Conservation (phyloP, 805 yeast genomes). For the Barnettozyma sp. region DNA sequence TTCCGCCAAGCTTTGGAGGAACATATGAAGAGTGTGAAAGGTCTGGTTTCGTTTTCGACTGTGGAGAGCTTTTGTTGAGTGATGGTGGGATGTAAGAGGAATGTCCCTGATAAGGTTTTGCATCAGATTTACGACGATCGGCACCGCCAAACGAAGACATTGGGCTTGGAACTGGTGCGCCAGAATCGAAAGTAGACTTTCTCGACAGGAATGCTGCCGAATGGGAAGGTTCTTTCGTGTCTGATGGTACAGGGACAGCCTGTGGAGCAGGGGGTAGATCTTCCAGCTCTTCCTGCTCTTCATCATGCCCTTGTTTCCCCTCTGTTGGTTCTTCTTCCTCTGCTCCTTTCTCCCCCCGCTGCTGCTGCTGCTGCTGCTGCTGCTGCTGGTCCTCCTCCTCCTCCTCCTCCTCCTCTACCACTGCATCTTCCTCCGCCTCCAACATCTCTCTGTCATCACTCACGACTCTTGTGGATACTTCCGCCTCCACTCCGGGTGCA, state of each 20-base stretch:
- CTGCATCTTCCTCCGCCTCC: neutral
- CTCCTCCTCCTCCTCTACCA: neutral
- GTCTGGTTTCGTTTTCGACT: conserved; percentile 4
- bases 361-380: too few species aligned
- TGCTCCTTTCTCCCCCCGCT: too few species aligned
- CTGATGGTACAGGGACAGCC: conserved; percentile 10
- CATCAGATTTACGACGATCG: conserved; percentile 6
- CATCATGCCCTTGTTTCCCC: too few species aligned
- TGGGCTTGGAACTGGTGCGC: conserved; percentile 7
- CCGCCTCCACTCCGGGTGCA: too few species aligned
- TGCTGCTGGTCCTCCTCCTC: too few species aligned
- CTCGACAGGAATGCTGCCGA: conserved; percentile 8
- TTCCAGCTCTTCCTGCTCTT: conserved; percentile 7
- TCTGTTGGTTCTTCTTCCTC: too few species aligned
- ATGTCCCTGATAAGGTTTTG: conserved; percentile 20
- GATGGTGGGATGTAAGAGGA: conserved; percentile 26
- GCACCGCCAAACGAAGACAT: conserved; percentile 6
- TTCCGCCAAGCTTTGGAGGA: conserved; percentile 22
- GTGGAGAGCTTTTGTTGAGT: conserved; percentile 13
- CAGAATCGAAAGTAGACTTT: conserved; percentile 13
- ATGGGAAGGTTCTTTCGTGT: conserved; percentile 3
- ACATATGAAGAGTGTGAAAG: conserved; percentile 23
- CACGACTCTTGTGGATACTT: too few species aligned
- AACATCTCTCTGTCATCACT: too few species aligned
- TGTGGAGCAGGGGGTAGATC: conserved; percentile 11